Evolutionary conservation across 176 grass and related monocot species (phyloP).

Genomic region (Bolboschoenus planiculmis): DNA sequence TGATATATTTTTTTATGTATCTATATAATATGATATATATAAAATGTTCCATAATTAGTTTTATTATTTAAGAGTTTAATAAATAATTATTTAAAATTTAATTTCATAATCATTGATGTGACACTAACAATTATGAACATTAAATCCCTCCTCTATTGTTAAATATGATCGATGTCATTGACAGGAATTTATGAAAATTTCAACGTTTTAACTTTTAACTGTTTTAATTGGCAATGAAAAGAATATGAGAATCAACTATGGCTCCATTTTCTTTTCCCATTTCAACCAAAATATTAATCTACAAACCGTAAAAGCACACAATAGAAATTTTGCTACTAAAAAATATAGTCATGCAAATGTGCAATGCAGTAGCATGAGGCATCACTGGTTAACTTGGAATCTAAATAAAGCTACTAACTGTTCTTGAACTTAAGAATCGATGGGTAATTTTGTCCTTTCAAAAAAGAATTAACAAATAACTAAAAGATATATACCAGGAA

Average conservation of each 20-base stretch:
- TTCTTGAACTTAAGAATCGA: too few species aligned
- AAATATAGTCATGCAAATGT: neutral
- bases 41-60: too few species aligned
- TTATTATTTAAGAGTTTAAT: too few species aligned
- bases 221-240: neutral
- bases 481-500: neutral
- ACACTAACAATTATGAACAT: too few species aligned
- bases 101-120: too few species aligned
- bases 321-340: neutral
- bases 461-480: neutral
- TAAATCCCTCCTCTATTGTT: too few species aligned
- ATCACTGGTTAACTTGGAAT: neutral
- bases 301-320: too few species aligned
- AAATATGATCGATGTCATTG: too few species aligned
- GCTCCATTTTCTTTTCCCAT: neutral
- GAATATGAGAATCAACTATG: neutral
- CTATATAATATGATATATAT: too few species aligned
- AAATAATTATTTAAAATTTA: too few species aligned
- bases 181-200: too few species aligned
- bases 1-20: too few species aligned
- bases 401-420: neutral
- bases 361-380: neutral
- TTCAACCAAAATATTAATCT: neutral
- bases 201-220: neutral
- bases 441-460: neutral